Base-by-base conservation (phyloP, 495 filamentous ascomycete genomes). In the Pseudotulostoma volvatum region DNA sequence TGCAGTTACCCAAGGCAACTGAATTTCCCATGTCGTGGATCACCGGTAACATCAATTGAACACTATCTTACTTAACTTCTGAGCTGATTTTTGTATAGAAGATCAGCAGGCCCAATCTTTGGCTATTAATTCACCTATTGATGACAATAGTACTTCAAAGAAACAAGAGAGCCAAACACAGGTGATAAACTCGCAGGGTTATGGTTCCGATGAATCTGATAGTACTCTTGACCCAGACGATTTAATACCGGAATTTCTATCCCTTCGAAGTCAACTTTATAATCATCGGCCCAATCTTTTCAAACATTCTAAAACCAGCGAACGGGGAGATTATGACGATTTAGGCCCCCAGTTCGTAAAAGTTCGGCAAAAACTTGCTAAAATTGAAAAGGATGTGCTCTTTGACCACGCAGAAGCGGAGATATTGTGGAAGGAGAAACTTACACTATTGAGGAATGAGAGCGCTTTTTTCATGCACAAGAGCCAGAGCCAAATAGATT, bases 391-490 rank as follows among this genome's bases (percentile, higher is more conserved):
- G 8, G 90, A 97, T 50, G 68, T 90, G 1, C 60, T 97, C 7
- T 93, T 95, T 50, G 87, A 97, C 50, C 68, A 72, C 37, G 64
- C 70, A 34, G 66, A 81, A 41, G 87, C 86, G 1, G 76, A 92
- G 33, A 66, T 69, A 19, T 54, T 73, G 43, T 97, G 90, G 90
- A 67, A 62, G 38, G 55, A 63, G 1, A 73, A 73, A 46, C 68
- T 71, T 9, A 73, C 79, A 30, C 66, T 70, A n/a, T 57, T 94
- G 9, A 72, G 79, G 42, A 70, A 71, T 45, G 69, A 74, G 37
- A 61, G 55, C n/a, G 46, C 55, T 3, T 63, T 60, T 41, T 41
- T 44, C 35, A 61, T 55, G 46, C 39, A 56, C 48, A 44, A 52
- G 44, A 47, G 32, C 8, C 34, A 1, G 44, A 58, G 30, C 54